Base-by-base conservation (phyloP, 768 basidiomycete species). In the Flagelloscypha sp. region DNA sequence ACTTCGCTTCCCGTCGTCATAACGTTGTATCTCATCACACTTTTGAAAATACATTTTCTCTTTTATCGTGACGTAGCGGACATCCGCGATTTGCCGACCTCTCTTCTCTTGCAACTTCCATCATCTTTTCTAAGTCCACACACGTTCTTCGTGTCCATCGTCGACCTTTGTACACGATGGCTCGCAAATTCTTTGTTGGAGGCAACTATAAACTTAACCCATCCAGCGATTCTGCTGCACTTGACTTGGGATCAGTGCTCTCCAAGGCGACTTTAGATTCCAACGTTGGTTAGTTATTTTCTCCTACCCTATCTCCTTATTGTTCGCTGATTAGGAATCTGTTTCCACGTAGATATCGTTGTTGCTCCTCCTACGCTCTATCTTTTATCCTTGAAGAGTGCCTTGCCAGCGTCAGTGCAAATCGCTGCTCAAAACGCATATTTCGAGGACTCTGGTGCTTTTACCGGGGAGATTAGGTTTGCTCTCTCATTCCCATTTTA, bases 191-290 rank as follows among this genome's bases (percentile, higher is more conserved):
- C 67, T 93, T 95, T 55, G 90, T 87, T 49, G 94, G 94, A 44
- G 88, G 92, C 20, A 97, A 98, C 74, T 97, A 94, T 77, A 99
- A 97, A 71, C 82, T 98, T 81, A 94, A 97, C 68, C 85, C 85
- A 19, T 65, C 66, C 40, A 73, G 79, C 24, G 66, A 66, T 44
- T 68, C 70, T 44, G 70, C 76, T 47, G 81, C 84, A 58, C 63
- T 63, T 45, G 61, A 65, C 28, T 73, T 99, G 51, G 61, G 87
- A 48, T 59, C 74, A 34, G 54, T 66, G 32, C 63, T 99, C 36
- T 95, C 95, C 65, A 60, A 75, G 3, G 88, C 89, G 35, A 65
- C 76, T 33, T 62, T 98, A 34, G 87, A 94, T 56, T 64, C 76
- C 16, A 55, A 68, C 24, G 80, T 83, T 35, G 92, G 93, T 88